phyloP scores from a whole-genome alignment of 31 red algal species.

The Pterothamnion heteromorphum region DNA sequence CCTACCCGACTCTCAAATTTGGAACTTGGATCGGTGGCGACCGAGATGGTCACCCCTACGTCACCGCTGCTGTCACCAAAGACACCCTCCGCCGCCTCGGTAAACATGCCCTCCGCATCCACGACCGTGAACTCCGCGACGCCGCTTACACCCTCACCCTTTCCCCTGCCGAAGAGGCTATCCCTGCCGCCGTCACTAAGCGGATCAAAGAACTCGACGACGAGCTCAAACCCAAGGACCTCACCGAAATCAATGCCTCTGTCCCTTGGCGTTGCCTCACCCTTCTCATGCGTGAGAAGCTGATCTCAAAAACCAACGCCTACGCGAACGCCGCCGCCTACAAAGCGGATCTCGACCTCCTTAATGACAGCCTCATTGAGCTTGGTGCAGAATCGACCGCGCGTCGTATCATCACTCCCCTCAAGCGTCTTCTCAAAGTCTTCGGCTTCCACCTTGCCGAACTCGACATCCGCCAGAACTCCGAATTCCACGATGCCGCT shows the following conservation, averaged over 20 bases:
- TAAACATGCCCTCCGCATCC: conserved; percentile 50
- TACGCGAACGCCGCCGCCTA: conserved; percentile 27
- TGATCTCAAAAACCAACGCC: conserved; percentile 44
- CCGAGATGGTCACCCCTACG: conserved; percentile 74
- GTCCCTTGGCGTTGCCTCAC: conserved; percentile 69
- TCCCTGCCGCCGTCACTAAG: conserved; percentile 50
- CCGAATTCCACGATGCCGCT: conserved; percentile 58
- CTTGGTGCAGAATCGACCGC: neutral
- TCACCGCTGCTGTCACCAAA: conserved; percentile 66
- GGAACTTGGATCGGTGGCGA: conserved; percentile 78
- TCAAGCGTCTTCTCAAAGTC: neutral
- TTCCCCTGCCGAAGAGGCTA: conserved; percentile 46
- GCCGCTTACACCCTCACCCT: conserved; percentile 66
- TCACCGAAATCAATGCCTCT: conserved; percentile 36
- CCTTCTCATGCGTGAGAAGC: conserved; percentile 58
- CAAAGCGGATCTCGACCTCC: neutral
- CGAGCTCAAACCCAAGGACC: neutral
- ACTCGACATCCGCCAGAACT: conserved; percentile 68
- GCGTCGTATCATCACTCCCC: neutral
- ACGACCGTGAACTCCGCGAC: conserved; percentile 50
- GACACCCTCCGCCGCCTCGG: conserved; percentile 51
- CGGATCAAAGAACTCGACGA: conserved; percentile 1
- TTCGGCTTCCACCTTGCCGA: conserved; percentile 68
- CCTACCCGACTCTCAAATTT: conserved; percentile 45
- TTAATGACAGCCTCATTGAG: neutral